Base-by-base conservation (phyloP, 306 rosid genomes). In the Quercus mongolica region DNA sequence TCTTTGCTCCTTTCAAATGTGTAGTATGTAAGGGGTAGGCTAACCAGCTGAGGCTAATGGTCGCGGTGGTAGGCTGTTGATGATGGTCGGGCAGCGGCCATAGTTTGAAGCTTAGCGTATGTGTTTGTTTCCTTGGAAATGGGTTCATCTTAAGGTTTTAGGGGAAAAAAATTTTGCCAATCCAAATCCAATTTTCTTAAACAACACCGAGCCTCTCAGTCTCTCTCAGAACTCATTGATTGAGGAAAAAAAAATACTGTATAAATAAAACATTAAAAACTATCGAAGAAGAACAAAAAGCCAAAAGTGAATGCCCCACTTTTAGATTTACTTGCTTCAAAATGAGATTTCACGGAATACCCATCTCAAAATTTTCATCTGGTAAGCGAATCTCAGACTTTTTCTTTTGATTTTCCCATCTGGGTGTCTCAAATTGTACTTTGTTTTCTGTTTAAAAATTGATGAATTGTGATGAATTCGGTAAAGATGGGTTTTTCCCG, bases 401-500 rank as follows among this genome's bases (percentile, higher is more conserved):
- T 69, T 73, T 25, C 68, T 75, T 55, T 33, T 21, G 41, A 54
- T 84, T 81, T 49, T 59, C 75, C 8, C 72, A 76, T 56, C 79
- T 79, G 7, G 31, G 78, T 52, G 15, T 54, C 80, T 84, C 77
- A 54, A 65, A 58, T 63, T 19, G 33, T 59, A 14, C 41, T 44
- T 52, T 14, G 9, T 35, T 68, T 5, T 71, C 25, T 35, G 11
- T 65, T 78, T 69, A 19, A 30, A 28, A 69, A 17, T 46, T 46
- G 52, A 46, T 46, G 52, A 46, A 46, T 46, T 46, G 14, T 46
- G 14, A 93, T 91, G 97, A 88, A 80, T 82, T 63, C 67, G 4
- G 79, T 63, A 72, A 86, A 85, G 79, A 79, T 68, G 92, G 80
- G 80, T 33, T 85, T 83, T 90, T 93, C 79, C 94, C 94, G 1